A percentile compares a stretch with the other conserved stretches of the same genome.
These are phyloP conservation scores for Circinella umbellata DNA, from an alignment of 371 early-diverging fungal species.

Conservation along the genomic window DNA sequence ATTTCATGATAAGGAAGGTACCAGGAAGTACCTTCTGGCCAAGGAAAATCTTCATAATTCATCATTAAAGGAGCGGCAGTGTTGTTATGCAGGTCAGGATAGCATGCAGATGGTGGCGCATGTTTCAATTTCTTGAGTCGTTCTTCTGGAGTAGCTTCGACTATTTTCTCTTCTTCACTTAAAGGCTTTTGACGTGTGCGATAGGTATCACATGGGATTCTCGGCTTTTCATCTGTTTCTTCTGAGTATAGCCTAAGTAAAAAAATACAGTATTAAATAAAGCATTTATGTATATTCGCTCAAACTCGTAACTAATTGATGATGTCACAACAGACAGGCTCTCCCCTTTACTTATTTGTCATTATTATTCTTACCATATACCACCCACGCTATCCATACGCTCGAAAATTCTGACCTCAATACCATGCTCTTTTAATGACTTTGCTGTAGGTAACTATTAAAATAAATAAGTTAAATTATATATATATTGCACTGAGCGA, in stretches of 20 bases:
- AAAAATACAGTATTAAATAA: neutral
- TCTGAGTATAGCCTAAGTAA: conserved; percentile 14
- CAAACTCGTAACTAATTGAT: no score
- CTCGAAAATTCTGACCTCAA: conserved; percentile 41
- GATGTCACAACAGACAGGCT: no score
- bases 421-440: conserved; percentile 35
- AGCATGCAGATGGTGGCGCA: conserved; percentile 19
- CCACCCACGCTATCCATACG: conserved; percentile 36
- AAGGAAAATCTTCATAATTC: conserved; percentile 25
- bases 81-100: conserved; percentile 22
- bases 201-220: neutral
- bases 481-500: no score
- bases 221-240: conserved; percentile 19
- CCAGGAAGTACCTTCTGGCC: conserved; percentile 31
- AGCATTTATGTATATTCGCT: no score
- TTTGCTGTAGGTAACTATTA: conserved; percentile 38
- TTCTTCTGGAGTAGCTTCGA: neutral
- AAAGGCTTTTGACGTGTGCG: neutral
- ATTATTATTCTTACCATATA: conserved; percentile 30
- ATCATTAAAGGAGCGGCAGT: conserved; percentile 22
- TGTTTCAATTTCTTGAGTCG: conserved; percentile 1
- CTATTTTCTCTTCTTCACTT: neutral
- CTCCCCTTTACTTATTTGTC: neutral
- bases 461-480: neutral
- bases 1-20: conserved; percentile 34